Conservation (phyloP, 192 early-diverging fungal genomes). For the Entomortierella parvispora region DNA sequence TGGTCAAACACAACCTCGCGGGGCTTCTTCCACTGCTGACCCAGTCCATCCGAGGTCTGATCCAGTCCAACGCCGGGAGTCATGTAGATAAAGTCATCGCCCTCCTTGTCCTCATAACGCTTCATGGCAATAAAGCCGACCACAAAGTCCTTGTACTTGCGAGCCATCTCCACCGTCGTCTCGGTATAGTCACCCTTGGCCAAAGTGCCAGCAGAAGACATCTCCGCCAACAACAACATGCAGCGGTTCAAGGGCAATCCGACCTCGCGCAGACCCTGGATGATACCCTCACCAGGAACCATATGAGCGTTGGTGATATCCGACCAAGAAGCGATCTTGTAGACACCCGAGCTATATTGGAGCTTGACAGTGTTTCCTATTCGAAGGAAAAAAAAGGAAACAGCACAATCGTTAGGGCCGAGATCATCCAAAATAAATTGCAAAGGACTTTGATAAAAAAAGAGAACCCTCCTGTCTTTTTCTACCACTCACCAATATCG, state of each 20-base stretch:
- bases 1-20: constrained; percentile 83
- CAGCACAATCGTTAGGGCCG: too few relatives aligned
- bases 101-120: constrained; percentile 57
- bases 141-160: constrained; percentile 88
- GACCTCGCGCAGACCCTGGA: constrained; percentile 90
- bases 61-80: constrained; percentile 94
- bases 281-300: constrained; percentile 96
- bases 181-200: constrained; percentile 85
- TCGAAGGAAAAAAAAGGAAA: not conserved
- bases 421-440: too few relatives aligned
- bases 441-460: constrained; percentile 9
- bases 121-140: constrained; percentile 90
- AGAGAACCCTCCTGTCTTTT: not conserved
- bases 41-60: constrained; percentile 84
- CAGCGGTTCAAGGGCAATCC: constrained; percentile 82
- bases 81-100: constrained; percentile 93
- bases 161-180: constrained; percentile 88
- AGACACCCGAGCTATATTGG: constrained; percentile 93
- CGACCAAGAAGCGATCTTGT: constrained; percentile 94
- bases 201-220: constrained; percentile 94
- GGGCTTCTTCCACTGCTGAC: constrained; percentile 97
- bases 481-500: constrained; percentile 79
- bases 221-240: constrained; percentile 93
- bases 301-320: constrained; percentile 97
- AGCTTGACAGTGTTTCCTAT: constrained; percentile 95